Evolutionary conservation across 2,329 filamentous ascomycete species (phyloP).

Genomic region (Polychaeton citri): DNA sequence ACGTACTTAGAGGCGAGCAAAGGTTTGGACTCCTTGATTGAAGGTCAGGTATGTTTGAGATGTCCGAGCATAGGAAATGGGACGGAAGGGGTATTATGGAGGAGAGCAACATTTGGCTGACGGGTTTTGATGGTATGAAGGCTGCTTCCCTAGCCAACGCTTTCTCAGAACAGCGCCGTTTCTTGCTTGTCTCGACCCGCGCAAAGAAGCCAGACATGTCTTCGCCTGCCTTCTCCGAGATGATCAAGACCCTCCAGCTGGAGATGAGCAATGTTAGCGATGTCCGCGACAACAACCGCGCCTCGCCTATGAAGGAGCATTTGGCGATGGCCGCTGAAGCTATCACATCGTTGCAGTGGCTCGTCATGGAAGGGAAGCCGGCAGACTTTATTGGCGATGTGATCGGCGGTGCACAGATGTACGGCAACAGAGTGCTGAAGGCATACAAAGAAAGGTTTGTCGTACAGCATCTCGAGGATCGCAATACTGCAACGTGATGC

Average conservation of each 20-base stretch:
- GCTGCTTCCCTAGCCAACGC: constrained; percentile 41
- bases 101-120: no score
- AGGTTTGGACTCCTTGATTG: constrained; percentile 50
- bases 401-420: constrained; percentile 77
- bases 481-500: no score
- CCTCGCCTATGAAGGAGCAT: constrained; percentile 63
- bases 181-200: constrained; percentile 77
- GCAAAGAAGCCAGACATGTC: constrained; percentile 80
- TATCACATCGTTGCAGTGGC: constrained; percentile 81
- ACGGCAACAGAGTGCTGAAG: constrained; percentile 85
- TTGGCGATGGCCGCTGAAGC: constrained; percentile 81
- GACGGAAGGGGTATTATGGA: no score
- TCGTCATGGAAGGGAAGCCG: constrained; percentile 70
- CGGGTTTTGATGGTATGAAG: no score
- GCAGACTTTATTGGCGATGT: constrained; percentile 75
- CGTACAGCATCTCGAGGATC: no score
- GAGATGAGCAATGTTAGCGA: constrained; percentile 66
- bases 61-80: neutral
- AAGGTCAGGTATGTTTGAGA: constrained; percentile 54
- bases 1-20: constrained; percentile 68
- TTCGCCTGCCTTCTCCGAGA: constrained; percentile 54
- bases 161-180: constrained; percentile 76
- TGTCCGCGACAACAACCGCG: constrained; percentile 69
- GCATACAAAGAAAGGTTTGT: constrained; percentile 70
- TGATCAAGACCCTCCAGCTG: constrained; percentile 78